Evolutionary conservation across 2,329 filamentous ascomycete species (phyloP), one percentile per base, ranked within the genome.

Genomic region (Venturia aucupariae): DNA sequence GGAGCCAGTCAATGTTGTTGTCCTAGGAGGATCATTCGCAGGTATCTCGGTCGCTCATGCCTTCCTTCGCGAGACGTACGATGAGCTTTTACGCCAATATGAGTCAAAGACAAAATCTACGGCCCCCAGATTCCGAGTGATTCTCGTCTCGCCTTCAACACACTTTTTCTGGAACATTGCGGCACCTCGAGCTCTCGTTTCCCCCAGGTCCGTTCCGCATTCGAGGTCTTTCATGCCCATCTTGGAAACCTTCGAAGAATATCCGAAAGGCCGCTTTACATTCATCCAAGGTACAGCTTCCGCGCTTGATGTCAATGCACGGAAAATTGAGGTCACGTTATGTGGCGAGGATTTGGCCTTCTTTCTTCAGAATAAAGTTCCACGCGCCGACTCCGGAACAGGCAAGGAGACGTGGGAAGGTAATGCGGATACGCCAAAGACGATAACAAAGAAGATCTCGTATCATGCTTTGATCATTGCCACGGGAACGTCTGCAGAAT

Each of bases 81-180:
- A 70, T 13, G 61, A 66, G 2, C 69, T 77, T 2, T 51, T 22
- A 27, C 46, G 46, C 51, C 27, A 57, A 35, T 57, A n/a, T 10
- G 30, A 57, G 30, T 15, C 24, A 8, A 66, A 70, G 44, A 71
- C 65, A 4, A 71, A 69, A 11, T 60, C 67, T 3, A 66, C 64
- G 2, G 67, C 68, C 10, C 68, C 69, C 2, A 68, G 62, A 38
- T 75, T 76, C 66, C 70, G 74, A 35, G 67, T 77, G 13, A 67
- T 76, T 38, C 65, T 78, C 39, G 66, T 76, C 62, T 71, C 70
- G 15, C 68, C 75, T 4, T 72, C 74, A 0, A 71, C 72, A 61
- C 69, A 74, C 69, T 65, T 77, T 42, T 75, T 74, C 68, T 75
- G 72, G 75, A 75, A 77, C 63, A 73, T 76, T 24, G 73, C 66